Conservation (phyloP, 768 basidiomycete genomes). For the Amanita rimosa region DNA sequence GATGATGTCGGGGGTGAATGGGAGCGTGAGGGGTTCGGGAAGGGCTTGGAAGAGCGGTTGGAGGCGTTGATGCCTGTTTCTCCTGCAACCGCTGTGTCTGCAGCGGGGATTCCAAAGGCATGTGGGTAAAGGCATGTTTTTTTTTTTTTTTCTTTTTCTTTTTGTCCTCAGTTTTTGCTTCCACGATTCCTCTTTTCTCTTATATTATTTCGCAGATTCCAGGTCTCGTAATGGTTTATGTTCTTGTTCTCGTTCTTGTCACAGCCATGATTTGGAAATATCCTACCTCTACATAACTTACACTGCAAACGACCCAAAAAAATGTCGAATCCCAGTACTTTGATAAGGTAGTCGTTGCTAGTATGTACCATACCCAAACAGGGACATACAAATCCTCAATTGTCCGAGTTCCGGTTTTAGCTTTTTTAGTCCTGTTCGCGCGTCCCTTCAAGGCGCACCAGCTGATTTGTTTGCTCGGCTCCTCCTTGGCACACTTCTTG, state of each 20-base stretch:
- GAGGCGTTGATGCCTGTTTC: slow-evolving; percentile 23
- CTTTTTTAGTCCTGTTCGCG: no score
- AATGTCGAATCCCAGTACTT: no score
- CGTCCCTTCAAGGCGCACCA: no score
- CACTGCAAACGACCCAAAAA: background rate
- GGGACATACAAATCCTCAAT: no score
- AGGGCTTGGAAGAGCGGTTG: slow-evolving; percentile 72
- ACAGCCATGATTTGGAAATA: background rate
- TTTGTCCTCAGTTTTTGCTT: background rate
- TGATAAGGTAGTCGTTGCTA: background rate
- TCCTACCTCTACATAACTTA: background rate
- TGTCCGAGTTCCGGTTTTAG: no score
- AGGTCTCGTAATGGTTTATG: background rate
- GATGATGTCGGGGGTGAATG: slow-evolving; percentile 77
- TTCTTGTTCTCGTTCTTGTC: background rate
- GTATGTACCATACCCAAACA: background rate
- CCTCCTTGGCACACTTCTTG: no score
- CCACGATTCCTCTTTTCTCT: background rate
- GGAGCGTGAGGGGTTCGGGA: slow-evolving; percentile 77
- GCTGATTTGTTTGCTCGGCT: no score
- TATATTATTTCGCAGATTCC: background rate
- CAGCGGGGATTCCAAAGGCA: background rate
- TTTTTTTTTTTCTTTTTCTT: background rate
- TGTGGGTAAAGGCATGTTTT: background rate
- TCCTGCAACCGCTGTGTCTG: background rate